Percentiles rank a stretch among this genome's conserved stretches.
Evolutionary conservation across 257 asterid genomes (phyloP).

Genomic region (Ilex asprella): DNA sequence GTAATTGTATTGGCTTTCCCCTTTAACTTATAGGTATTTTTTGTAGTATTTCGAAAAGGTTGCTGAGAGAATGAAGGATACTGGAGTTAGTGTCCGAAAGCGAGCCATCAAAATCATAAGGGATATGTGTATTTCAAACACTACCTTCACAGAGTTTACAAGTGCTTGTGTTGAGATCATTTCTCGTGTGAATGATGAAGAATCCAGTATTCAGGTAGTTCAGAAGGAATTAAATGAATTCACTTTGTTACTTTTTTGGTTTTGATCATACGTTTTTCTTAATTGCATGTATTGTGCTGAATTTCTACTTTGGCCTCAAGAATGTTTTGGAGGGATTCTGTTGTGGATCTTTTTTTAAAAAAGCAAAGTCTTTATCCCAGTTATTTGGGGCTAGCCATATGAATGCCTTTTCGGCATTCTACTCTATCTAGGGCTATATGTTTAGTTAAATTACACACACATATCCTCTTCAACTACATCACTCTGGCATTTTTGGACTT

Average conservation of each 20-base stretch:
- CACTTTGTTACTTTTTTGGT: not conserved
- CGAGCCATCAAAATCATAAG: slow-evolving; percentile 91
- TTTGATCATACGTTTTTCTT: too few species aligned
- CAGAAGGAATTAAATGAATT: slow-evolving; percentile 12
- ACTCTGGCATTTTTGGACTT: too few species aligned
- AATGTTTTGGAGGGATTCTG: too few species aligned
- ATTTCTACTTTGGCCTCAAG: too few species aligned
- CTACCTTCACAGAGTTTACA: slow-evolving; percentile 58
- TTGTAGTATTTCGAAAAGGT: slow-evolving; percentile 93
- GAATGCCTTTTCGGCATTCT: too few species aligned
- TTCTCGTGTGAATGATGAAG: slow-evolving; percentile 93
- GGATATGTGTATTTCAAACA: slow-evolving; percentile 87
- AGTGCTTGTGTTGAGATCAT: slow-evolving; percentile 82
- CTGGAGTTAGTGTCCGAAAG: slow-evolving; percentile 97
- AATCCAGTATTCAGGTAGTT: slow-evolving; percentile 90
- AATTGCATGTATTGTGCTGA: too few species aligned
- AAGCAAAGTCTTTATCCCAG: too few species aligned
- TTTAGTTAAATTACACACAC: too few species aligned
- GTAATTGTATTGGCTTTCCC: slow-evolving; percentile 13
- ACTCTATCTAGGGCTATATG: too few species aligned
- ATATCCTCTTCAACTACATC: too few species aligned
- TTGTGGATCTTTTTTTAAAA: too few species aligned
- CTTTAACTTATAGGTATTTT: slow-evolving; percentile 22
- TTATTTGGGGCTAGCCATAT: too few species aligned
- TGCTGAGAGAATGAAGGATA: slow-evolving; percentile 94